phyloP scores from a whole-genome alignment of 805 yeast species.

The Clavispora santaluciae region DNA sequence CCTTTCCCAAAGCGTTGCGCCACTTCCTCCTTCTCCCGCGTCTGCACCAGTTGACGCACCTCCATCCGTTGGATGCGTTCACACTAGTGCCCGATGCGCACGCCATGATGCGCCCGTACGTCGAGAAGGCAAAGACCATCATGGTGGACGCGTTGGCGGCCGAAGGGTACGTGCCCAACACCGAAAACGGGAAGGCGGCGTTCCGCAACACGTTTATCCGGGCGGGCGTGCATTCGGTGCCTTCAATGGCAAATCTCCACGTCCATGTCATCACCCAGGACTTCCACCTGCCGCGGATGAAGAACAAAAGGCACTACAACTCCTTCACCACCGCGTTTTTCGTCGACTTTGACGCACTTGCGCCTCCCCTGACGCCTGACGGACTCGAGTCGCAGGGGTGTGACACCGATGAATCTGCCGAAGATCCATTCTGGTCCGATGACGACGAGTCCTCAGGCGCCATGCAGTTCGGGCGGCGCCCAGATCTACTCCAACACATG shows the following conservation, averaged over 20 bases:
- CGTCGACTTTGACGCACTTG: constrained; percentile 46
- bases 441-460: background rate
- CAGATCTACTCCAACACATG: background rate
- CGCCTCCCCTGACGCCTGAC: constrained; percentile 10
- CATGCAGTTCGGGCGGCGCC: background rate
- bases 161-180: constrained; percentile 4
- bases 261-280: constrained; percentile 70
- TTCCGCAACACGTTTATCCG: constrained; percentile 30
- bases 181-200: constrained; percentile 4
- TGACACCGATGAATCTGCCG: background rate
- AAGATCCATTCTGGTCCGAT: constrained; percentile 5
- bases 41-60: constrained; percentile 31
- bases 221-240: constrained; percentile 66
- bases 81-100: constrained; percentile 23
- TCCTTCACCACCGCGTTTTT: constrained; percentile 67
- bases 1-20: constrained; percentile 55
- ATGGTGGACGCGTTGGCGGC: constrained; percentile 23
- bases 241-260: constrained; percentile 67
- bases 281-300: constrained; percentile 48
- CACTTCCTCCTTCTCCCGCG: constrained; percentile 64
- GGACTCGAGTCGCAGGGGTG: background rate
- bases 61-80: constrained; percentile 52
- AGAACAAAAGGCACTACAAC: constrained; percentile 62
- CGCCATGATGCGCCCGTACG: constrained; percentile 24
- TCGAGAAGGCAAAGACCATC: constrained; percentile 31